These are phyloP conservation scores for Haematococcus sp. DNA, from an alignment of 139 green algal species.

Conservation along the genomic window DNA sequence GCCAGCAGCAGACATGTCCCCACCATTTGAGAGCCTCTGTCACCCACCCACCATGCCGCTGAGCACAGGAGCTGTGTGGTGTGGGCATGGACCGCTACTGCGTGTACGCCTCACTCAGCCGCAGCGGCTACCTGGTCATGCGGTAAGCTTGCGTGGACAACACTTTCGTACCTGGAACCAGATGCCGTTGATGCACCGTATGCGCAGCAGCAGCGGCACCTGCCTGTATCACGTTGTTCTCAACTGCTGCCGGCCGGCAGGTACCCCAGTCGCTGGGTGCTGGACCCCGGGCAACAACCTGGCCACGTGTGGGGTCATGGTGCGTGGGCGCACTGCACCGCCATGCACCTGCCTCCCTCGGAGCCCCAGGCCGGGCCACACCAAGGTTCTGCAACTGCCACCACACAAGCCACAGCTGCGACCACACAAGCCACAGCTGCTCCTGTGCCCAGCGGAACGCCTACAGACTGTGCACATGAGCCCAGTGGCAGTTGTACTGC, in stretches of 20 bases:
- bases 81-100: conserved; percentile 40
- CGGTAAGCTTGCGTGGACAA: neutral
- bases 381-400: no score
- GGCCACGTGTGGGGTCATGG: conserved; percentile 12
- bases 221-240: neutral
- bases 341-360: neutral
- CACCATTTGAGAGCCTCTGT: neutral
- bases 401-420: no score
- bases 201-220: neutral
- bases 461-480: no score
- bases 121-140: conserved; percentile 43
- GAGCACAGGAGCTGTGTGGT: conserved; percentile 25
- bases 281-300: neutral
- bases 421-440: no score
- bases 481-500: no score
- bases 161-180: no score
- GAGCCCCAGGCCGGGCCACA: no score
- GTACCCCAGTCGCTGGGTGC: conserved; percentile 38
- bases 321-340: neutral
- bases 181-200: neutral
- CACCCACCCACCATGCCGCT: neutral
- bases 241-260: neutral
- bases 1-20: neutral
- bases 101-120: conserved; percentile 27
- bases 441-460: no score